Conservation (phyloP, 2,329 filamentous ascomycete genomes). For the Talaromyces sp. region DNA sequence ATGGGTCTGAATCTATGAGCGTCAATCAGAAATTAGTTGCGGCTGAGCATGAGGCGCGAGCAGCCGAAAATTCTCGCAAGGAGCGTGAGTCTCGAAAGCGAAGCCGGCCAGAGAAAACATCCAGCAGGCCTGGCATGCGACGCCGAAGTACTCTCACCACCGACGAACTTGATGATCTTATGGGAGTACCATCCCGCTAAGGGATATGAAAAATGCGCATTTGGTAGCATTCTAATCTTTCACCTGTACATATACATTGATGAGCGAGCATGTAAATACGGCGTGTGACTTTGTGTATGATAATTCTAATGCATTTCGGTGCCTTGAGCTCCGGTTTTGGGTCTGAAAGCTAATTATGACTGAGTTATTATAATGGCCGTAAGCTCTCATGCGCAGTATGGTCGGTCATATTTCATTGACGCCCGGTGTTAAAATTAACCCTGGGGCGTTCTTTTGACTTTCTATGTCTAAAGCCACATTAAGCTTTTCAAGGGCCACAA, state of each 20-base stretch:
- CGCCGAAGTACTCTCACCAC: conserved; percentile 50
- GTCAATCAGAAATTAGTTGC: conserved; percentile 48
- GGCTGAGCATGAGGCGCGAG: conserved; percentile 47
- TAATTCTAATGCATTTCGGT: conserved; percentile 2
- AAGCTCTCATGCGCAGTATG: background rate
- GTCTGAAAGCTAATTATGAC: no score
- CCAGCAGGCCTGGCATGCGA: conserved; percentile 32
- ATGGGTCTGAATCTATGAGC: conserved; percentile 30
- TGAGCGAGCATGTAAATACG: conserved; percentile 7
- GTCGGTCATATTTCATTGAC: background rate
- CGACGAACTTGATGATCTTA: conserved; percentile 47
- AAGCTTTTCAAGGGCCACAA: no score
- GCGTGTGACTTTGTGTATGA: conserved; percentile 1
- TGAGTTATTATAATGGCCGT: no score
- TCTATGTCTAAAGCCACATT: no score
- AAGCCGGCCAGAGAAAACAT: conserved; percentile 33
- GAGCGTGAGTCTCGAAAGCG: conserved; percentile 41
- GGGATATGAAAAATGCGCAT: conserved; percentile 9
- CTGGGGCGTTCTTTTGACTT: no score
- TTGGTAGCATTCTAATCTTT: conserved; percentile 12
- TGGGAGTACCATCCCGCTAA: conserved; percentile 33
- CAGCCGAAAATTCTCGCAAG: conserved; percentile 38
- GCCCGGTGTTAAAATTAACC: no score
- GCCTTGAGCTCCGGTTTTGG: background rate
- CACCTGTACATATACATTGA: conserved; percentile 26